Conservation (phyloP, 2,329 filamentous ascomycete genomes). For the Plectosphaerella plurivora region DNA sequence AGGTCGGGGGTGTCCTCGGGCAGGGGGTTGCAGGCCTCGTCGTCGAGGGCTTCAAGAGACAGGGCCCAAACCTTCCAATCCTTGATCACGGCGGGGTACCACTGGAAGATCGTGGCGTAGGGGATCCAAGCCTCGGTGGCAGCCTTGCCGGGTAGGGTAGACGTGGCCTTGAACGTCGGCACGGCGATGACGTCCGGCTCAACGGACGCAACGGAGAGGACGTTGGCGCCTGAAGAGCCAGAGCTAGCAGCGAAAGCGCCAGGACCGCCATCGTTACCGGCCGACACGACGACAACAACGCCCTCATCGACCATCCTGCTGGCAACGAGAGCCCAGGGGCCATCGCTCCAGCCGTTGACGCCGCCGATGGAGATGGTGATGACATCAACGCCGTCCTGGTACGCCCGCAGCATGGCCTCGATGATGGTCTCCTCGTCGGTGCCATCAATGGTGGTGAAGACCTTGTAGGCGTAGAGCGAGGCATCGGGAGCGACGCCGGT, state of each 20-base stretch:
- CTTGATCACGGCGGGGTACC: too few species aligned
- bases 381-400: conserved; percentile 31
- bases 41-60: too few species aligned
- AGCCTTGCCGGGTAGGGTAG: conserved; percentile 8
- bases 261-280: conserved; percentile 17
- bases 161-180: conserved; percentile 23
- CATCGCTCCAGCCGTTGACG: conserved; percentile 19
- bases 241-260: conserved; percentile 16
- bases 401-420: conserved; percentile 35
- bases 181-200: conserved; percentile 21
- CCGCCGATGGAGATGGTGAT: conserved; percentile 24
- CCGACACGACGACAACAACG: conserved; percentile 19
- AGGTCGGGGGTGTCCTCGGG: conserved; percentile 33
- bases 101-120: too few species aligned
- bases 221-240: conserved; percentile 17
- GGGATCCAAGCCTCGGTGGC: too few species aligned
- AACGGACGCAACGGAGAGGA: conserved; percentile 20
- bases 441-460: conserved; percentile 28
- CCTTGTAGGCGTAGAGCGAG: conserved; percentile 33
- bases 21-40: conserved; percentile 9
- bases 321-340: conserved; percentile 17
- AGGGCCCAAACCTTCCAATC: too few species aligned
- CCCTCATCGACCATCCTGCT: conserved; percentile 22
- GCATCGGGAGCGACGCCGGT: conserved; percentile 35
- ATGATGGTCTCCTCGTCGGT: conserved; percentile 27